phyloP scores from a whole-genome alignment of 2,329 filamentous ascomycete species.

The Fusarium devonianum region DNA sequence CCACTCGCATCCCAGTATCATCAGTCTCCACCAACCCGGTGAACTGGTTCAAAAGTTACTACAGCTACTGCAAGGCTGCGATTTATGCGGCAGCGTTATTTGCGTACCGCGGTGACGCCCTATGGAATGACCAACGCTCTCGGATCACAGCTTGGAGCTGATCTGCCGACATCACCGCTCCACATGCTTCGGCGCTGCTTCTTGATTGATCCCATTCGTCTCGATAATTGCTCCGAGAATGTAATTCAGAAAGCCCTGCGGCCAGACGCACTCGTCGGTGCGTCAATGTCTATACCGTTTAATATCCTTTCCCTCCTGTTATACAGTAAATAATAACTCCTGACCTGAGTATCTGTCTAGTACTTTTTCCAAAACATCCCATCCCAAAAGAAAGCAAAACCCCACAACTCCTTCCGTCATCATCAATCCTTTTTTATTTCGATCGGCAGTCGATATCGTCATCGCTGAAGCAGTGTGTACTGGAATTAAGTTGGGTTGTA shows the following conservation, averaged over 20 bases:
- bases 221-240: conserved; percentile 16
- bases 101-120: conserved; percentile 1
- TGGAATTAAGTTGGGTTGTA: conserved; percentile 23
- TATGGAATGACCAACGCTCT: conserved; percentile 20
- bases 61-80: conserved; percentile 37
- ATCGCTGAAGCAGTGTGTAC: conserved; percentile 33
- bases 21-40: conserved; percentile 36
- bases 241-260: conserved; percentile 33
- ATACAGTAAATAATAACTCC: conserved; percentile 31
- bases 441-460: conserved; percentile 38
- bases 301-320: conserved; percentile 32
- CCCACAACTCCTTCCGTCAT: conserved; percentile 31
- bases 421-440: conserved; percentile 31
- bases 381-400: conserved; percentile 35
- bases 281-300: conserved; percentile 38
- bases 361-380: conserved; percentile 41
- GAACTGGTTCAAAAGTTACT: conserved; percentile 33
- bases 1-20: conserved; percentile 33
- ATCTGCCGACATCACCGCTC: not conserved
- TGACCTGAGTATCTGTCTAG: conserved; percentile 37
- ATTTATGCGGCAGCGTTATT: conserved; percentile 26
- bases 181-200: not conserved
- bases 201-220: not conserved
- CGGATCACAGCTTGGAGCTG: not conserved
- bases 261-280: conserved; percentile 36